Evolutionary conservation across 352 stramenopile species (phyloP), one percentile per base, ranked within the genome.

Genomic region (Pythium aristosporum): DNA sequence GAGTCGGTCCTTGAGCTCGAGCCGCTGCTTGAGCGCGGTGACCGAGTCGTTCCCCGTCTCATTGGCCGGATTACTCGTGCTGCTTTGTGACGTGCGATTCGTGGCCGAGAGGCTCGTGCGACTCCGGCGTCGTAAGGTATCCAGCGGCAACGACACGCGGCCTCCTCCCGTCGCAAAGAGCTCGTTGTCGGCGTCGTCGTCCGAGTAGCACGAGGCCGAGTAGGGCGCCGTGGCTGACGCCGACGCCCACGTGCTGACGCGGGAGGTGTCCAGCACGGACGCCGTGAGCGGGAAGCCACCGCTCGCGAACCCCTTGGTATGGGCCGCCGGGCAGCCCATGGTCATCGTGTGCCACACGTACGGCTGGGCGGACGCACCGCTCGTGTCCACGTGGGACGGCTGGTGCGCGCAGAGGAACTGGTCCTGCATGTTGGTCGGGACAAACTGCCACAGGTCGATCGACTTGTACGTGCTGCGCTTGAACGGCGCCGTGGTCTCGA

Each of bases 271-370:
- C 62, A 43, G 16, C 13, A 67, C 51, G 3, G 51, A 57, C 3
- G 61, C 37, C 12, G 53, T 43, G 18, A 61, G 44, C 9, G 77
- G 77, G 53, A 81, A 90, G 7, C 85, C 85, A 25, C 83, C 82
- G 54, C 79, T 88, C 2, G 82, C 72, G 63, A 94, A 94, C 2
- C 85, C 85, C 67, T 91, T 92, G 21, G 81, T 89, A 64, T 94
- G 85, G 13, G 83, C 85, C 13, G 85, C 83, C 11, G 83, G 83
- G 47, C 82, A 91, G 20, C 85, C 85, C 85, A 94, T 94, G 1
- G 85, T 94, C 80, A 94, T 92, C 5, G 85, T 94, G 63, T 92
- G 84, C 84, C 84, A 92, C 41, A 85, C 84, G 43, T 89, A 85
- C 36, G 75, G 74, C 5, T 42, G 12, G 2, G 52, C 53, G 60